phyloP scores from a whole-genome alignment of 345 rosid species.

The Citrus maxima region DNA sequence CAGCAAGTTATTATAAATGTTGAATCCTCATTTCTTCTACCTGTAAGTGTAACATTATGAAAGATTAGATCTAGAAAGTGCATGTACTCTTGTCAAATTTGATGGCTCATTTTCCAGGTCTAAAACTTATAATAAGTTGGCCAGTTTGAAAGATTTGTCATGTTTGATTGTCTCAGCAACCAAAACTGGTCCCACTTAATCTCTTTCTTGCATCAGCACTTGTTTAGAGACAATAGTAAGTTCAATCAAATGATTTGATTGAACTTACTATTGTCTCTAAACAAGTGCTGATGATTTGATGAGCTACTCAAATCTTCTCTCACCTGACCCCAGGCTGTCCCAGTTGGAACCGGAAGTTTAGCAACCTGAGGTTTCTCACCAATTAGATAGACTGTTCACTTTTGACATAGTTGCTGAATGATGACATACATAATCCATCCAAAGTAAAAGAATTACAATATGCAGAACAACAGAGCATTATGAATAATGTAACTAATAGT shows the following conservation, averaged over 20 bases:
- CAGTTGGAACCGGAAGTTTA: constrained; percentile 16
- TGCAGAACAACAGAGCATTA: background rate
- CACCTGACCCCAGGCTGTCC: background rate
- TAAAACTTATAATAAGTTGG: background rate
- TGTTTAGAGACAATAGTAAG: background rate
- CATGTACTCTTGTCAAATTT: too few relatives aligned
- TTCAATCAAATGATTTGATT: constrained; percentile 8
- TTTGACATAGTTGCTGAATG: background rate
- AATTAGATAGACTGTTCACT: background rate
- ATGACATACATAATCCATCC: background rate
- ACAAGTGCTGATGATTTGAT: background rate
- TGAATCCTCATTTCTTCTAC: background rate
- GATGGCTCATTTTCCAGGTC: background rate
- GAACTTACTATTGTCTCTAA: too few relatives aligned
- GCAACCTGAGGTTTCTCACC: background rate
- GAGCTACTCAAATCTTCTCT: constrained; percentile 3
- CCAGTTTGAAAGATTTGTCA: background rate
- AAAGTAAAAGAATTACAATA: background rate
- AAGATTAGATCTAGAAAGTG: too few relatives aligned
- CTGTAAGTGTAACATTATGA: too few relatives aligned
- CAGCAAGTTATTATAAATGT: background rate
- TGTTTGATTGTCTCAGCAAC: constrained; percentile 5
- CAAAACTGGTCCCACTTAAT: constrained; percentile 13
- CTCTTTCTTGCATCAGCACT: constrained; percentile 11
- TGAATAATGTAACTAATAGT: background rate